Evolutionary conservation across 495 filamentous ascomycete genomes (phyloP).

Genomic region (Jackrogersella minutella): DNA sequence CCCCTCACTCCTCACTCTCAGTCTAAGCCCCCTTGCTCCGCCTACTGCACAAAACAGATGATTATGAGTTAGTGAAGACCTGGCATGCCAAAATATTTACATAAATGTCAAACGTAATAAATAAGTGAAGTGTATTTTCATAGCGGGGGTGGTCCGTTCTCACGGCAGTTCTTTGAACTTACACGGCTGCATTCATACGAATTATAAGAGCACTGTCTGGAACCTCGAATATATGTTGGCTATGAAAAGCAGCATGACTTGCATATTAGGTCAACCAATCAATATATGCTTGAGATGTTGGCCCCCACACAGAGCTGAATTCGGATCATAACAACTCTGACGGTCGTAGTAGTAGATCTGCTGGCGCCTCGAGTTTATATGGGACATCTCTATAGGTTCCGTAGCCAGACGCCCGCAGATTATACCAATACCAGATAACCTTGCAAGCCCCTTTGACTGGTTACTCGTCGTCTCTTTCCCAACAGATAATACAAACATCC

Average conservation of each 20-base stretch:
- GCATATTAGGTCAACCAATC: conserved; percentile 18
- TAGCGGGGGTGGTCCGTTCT: background rate
- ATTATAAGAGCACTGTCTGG: conserved; percentile 3
- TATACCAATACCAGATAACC: background rate
- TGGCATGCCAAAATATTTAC: no score
- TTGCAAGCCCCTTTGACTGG: background rate
- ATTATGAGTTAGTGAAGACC: background rate
- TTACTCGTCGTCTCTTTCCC: background rate
- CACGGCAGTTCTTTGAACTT: background rate
- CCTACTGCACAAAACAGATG: background rate
- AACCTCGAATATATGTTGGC: no score
- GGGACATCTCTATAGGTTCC: background rate
- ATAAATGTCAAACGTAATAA: background rate
- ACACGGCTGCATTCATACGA: background rate
- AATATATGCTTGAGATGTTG: background rate
- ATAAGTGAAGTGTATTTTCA: background rate
- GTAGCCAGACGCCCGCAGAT: background rate
- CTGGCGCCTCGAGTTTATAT: conserved; percentile 4
- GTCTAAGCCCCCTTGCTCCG: conserved; percentile 7
- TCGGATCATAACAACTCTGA: background rate
- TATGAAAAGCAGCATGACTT: conserved; percentile 2
- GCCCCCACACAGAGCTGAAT: conserved; percentile 31
- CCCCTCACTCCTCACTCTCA: background rate
- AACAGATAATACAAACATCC: background rate
- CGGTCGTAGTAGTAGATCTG: conserved; percentile 5